phyloP scores from a whole-genome alignment of 441 rosid genomes.

The Gossypium schwendimanii region DNA sequence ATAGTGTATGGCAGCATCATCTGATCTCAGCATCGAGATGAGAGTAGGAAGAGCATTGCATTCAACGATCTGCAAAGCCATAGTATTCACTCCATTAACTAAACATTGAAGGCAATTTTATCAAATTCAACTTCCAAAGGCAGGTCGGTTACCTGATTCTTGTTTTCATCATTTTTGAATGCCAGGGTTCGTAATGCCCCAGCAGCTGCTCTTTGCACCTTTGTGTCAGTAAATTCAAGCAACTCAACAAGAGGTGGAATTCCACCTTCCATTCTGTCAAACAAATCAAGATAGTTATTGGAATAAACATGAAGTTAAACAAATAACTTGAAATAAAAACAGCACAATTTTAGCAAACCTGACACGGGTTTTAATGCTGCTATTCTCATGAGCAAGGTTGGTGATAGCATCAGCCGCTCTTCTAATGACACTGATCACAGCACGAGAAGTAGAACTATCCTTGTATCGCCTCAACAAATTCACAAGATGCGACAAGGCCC shows the following conservation, averaged over 20 bases:
- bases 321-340: neutral
- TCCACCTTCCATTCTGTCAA: neutral
- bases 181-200: conserved; percentile 5
- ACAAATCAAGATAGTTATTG: neutral
- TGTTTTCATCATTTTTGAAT: conserved; percentile 87
- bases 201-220: conserved; percentile 1
- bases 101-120: conserved; percentile 9
- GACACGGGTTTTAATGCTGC: neutral
- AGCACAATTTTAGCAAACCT: conserved; percentile 1
- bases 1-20: conserved; percentile 96
- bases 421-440: neutral
- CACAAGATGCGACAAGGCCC: neutral
- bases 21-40: conserved; percentile 85
- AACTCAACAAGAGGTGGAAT: conserved; percentile 1
- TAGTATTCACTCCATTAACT: neutral
- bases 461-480: neutral
- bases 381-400: conserved; percentile 2
- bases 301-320: neutral
- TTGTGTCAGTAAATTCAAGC: neutral
- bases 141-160: conserved; percentile 45
- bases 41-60: conserved; percentile 54
- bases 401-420: neutral
- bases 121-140: conserved; percentile 19
- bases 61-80: neutral
- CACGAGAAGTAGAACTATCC: neutral